Base-by-base conservation (phyloP, 2,329 filamentous ascomycete genomes). In the Hypoxylon rubiginosum region DNA sequence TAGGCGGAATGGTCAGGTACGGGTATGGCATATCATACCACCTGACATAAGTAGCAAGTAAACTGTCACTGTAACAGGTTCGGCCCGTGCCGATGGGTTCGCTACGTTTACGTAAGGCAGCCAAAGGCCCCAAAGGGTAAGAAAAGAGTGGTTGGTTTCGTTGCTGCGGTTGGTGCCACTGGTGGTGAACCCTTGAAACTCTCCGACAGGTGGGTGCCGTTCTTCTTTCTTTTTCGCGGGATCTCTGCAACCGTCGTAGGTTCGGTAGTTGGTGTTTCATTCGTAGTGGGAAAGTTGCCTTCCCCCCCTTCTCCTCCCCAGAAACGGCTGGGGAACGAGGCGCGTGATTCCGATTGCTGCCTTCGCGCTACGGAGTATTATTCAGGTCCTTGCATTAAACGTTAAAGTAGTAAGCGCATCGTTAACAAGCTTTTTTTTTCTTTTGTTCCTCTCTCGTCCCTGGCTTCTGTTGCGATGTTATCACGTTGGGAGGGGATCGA, bases 221-320 rank as follows among this genome's bases (percentile, higher is more conserved):
- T n/a, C n/a, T 10, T 7, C 13, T 34, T 34, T 11, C 32, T 34
- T 11, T 7, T 11, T 34, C 32, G 32, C 32, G 32, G 32, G 9
- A 34, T 54, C 36, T 52, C 48, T 59, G 26, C 46, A 61, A 54
- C 49, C 53, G 52, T 56, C 53, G 63, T 56, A 13, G 66, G 57
- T 17, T 69, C 66, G 66, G 66, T 56, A 69, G 66, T 66, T 68
- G 59, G 24, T 55, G 52, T 69, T 52, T 62, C 66, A 69, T 66
- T 54, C 58, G 49, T 53, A 45, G 34, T 48, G 56, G 65, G 24
- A 62, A 39, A 54, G 19, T n/a, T 43, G 39, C 57, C 51, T n/a
- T n/a, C n/a, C n/a, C n/a, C n/a, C n/a, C n/a, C n/a, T n/a, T n/a
- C n/a, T n/a, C n/a, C n/a, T n/a, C n/a, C n/a, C n/a, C 24, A 17